Conservation (phyloP, 73 alveolate genomes). For the Tetrahymena thermophila region DNA sequence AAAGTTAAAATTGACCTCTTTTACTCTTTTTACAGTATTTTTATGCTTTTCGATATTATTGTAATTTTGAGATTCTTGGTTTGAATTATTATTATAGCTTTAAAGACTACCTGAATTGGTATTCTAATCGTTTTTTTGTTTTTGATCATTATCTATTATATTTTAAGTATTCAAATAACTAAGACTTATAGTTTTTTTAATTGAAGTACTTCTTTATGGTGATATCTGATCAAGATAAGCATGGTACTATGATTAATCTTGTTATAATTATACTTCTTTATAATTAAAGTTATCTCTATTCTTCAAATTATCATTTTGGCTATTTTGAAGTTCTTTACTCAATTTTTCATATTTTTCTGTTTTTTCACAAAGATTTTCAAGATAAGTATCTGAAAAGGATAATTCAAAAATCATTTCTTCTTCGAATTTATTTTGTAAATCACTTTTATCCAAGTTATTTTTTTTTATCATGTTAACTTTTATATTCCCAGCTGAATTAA, state of each 20-base stretch:
- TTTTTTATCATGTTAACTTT: neutral
- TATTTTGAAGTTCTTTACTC: neutral
- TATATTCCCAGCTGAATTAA: neutral
- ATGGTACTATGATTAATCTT: neutral
- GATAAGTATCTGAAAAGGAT: neutral
- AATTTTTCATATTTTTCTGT: neutral
- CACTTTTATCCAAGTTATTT: neutral
- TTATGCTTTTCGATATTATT: no score
- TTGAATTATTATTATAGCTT: neutral
- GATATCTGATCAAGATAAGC: neutral
- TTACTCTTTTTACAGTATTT: neutral
- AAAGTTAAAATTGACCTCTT: neutral
- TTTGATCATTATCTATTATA: neutral
- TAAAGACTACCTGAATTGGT: neutral
- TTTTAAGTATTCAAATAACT: neutral
- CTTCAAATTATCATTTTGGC: neutral
- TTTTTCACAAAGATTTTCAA: neutral
- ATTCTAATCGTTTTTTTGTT: neutral
- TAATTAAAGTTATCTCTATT: neutral
- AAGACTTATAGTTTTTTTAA: neutral
- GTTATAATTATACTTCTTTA: neutral
- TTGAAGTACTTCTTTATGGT: neutral
- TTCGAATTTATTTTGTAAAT: no score
- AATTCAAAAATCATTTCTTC: neutral
- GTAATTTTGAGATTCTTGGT: neutral